Conservation (phyloP, 768 basidiomycete species). For the Collybia mongolica region DNA sequence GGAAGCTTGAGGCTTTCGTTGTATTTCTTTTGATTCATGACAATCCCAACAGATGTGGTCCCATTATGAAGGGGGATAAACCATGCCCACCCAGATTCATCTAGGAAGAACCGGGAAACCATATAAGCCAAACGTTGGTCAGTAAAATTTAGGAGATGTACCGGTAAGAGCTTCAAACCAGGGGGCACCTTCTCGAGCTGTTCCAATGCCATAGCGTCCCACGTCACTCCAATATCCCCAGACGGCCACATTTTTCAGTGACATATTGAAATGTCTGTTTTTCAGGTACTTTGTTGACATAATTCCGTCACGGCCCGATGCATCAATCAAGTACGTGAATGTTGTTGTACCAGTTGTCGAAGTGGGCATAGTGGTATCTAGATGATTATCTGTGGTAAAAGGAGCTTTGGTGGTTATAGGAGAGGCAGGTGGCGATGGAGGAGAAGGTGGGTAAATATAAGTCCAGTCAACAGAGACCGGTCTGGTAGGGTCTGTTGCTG, state of each 20-base stretch:
- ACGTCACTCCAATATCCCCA: conserved; percentile 76
- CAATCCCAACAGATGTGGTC: conserved; percentile 60
- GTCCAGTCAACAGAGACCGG: conserved; percentile 58
- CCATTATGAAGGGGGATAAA: conserved; percentile 68
- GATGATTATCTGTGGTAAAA: conserved; percentile 14
- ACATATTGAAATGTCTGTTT: conserved; percentile 66
- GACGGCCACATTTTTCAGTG: conserved; percentile 69
- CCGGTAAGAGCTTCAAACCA: conserved; percentile 76
- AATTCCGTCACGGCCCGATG: conserved; percentile 70
- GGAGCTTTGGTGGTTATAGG: conserved; percentile 29
- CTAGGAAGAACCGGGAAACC: conserved; percentile 25
- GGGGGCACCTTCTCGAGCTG: conserved; percentile 53
- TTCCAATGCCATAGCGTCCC: conserved; percentile 48
- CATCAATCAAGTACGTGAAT: conserved; percentile 72
- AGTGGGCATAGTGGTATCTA: conserved; percentile 8
- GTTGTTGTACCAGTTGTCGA: conserved; percentile 46
- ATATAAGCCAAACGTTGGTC: background rate
- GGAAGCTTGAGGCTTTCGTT: conserved; percentile 33
- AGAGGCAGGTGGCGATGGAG: conserved; percentile 40
- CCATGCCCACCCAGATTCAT: conserved; percentile 74
- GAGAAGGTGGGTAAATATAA: conserved; percentile 40
- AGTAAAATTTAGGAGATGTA: conserved; percentile 20
- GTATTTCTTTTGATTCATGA: conserved; percentile 55
- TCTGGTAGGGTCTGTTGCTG: conserved; percentile 30
- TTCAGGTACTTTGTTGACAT: conserved; percentile 69